phyloP scores from a whole-genome alignment of 2,329 filamentous ascomycete species.

The Apiospora rasikravindrae region DNA sequence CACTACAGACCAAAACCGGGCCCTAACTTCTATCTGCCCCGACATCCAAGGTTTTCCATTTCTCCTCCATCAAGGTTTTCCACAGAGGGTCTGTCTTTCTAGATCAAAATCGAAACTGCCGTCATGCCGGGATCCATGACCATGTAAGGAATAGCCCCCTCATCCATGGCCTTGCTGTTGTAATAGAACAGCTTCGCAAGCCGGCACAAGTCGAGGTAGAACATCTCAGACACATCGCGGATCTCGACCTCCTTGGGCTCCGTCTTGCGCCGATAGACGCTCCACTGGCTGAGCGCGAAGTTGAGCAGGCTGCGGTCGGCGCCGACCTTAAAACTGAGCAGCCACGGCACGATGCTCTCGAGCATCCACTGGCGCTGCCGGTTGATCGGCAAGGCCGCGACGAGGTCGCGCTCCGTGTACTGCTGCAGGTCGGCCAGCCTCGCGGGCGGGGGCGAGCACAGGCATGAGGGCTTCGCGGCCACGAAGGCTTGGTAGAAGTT shows the following conservation, averaged over 20 bases:
- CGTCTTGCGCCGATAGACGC: conserved; percentile 34
- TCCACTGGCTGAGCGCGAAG: conserved; percentile 46
- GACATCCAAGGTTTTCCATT: too few species aligned
- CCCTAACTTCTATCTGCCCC: not conserved
- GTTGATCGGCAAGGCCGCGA: conserved; percentile 48
- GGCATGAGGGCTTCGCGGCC: conserved; percentile 46
- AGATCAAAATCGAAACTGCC: conserved; percentile 42
- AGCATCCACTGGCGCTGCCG: conserved; percentile 51
- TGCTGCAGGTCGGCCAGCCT: conserved; percentile 37
- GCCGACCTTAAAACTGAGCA: conserved; percentile 50
- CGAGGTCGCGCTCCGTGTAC: conserved; percentile 41
- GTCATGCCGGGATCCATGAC: conserved; percentile 45
- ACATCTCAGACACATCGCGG: conserved; percentile 32
- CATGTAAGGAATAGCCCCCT: conserved; percentile 42
- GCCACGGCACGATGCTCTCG: conserved; percentile 49
- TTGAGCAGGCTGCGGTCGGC: conserved; percentile 46
- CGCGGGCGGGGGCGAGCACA: conserved; percentile 42
- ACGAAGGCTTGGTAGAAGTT: conserved; percentile 57
- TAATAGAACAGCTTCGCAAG: conserved; percentile 37
- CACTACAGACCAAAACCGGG: not conserved
- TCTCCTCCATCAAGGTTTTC: not conserved
- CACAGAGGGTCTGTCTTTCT: not conserved
- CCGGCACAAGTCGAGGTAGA: conserved; percentile 37
- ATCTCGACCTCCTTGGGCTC: conserved; percentile 29
- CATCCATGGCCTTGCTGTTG: conserved; percentile 41